phyloP scores from a whole-genome alignment of 2,329 filamentous ascomycete species.

The Cordyceps militaris region DNA sequence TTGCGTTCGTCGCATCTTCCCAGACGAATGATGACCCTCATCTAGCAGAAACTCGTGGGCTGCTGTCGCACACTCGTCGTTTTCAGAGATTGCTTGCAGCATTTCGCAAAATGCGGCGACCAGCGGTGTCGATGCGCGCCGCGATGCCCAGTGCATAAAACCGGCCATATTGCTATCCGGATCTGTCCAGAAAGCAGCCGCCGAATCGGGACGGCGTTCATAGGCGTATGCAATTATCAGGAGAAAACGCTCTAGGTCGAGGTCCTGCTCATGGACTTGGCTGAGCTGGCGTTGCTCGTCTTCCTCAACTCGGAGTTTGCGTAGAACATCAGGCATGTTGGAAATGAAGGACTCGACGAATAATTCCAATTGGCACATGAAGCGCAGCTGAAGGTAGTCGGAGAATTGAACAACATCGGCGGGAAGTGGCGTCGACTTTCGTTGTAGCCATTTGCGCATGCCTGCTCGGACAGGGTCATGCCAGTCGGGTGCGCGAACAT shows the following conservation, averaged over 20 bases:
- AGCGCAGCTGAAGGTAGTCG: constrained; percentile 59
- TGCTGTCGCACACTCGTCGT: constrained; percentile 72
- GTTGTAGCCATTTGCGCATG: constrained; percentile 73
- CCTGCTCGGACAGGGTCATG: constrained; percentile 79
- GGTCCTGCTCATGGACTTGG: constrained; percentile 57
- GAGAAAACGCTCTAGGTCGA: constrained; percentile 82
- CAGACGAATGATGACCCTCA: constrained; percentile 65
- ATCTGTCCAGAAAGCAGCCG: constrained; percentile 85
- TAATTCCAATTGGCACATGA: constrained; percentile 76
- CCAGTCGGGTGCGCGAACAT: constrained; percentile 75
- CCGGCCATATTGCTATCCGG: constrained; percentile 88
- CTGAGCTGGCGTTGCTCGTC: constrained; percentile 74
- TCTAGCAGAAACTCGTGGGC: constrained; percentile 88
- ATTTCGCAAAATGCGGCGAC: constrained; percentile 97
- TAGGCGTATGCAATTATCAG: constrained; percentile 89
- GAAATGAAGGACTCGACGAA: constrained; percentile 92
- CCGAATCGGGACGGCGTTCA: constrained; percentile 75
- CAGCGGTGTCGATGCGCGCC: constrained; percentile 88
- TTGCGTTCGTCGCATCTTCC: constrained; percentile 73
- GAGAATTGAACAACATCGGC: constrained; percentile 64
- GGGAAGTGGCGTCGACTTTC: constrained; percentile 65
- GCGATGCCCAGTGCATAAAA: constrained; percentile 95
- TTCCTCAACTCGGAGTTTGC: constrained; percentile 79
- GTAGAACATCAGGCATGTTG: constrained; percentile 87
- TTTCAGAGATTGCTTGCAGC: constrained; percentile 79